Evolutionary conservation across 2,329 filamentous ascomycete species (phyloP).

Genomic region (Alternaria sp.): DNA sequence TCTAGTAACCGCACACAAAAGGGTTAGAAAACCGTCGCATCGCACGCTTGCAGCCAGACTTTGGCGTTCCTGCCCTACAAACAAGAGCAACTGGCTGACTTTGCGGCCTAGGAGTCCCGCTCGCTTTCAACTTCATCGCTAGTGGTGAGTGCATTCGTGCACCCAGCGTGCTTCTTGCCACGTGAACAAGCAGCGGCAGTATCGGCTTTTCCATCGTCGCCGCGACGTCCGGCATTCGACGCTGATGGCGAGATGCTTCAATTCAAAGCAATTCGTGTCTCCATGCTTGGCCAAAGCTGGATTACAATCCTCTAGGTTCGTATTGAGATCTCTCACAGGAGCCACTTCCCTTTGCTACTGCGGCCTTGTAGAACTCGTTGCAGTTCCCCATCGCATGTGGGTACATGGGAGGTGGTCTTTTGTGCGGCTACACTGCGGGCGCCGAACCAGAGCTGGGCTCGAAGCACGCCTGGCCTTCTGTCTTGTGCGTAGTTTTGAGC

Average conservation of each 20-base stretch:
- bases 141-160: conserved; percentile 75
- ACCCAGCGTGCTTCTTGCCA: conserved; percentile 40
- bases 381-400: not conserved
- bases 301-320: conserved; percentile 43
- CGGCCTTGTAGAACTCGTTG: not conserved
- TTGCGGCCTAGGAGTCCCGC: conserved; percentile 67
- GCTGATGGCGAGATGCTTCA: not conserved
- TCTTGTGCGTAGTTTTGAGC: conserved; percentile 4
- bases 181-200: conserved; percentile 66
- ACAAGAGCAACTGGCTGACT: conserved; percentile 23
- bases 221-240: not conserved
- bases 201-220: conserved; percentile 52
- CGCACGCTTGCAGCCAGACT: conserved; percentile 7
- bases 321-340: conserved; percentile 49
- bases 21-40: conserved; percentile 58
- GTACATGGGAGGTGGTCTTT: conserved; percentile 24
- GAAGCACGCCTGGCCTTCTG: conserved; percentile 3
- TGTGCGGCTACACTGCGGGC: conserved; percentile 80
- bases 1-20: conserved; percentile 82
- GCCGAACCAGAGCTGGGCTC: conserved; percentile 60
- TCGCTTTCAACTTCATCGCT: conserved; percentile 89
- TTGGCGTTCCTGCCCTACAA: not conserved
- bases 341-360: conserved; percentile 16
- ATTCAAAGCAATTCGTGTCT: conserved; percentile 16
- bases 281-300: conserved; percentile 16